A percentile compares a stretch with the other conserved stretches of the same genome.
Conservation (phyloP, 2,329 filamentous ascomycete genomes). For the Paramyrothecium sp. region DNA sequence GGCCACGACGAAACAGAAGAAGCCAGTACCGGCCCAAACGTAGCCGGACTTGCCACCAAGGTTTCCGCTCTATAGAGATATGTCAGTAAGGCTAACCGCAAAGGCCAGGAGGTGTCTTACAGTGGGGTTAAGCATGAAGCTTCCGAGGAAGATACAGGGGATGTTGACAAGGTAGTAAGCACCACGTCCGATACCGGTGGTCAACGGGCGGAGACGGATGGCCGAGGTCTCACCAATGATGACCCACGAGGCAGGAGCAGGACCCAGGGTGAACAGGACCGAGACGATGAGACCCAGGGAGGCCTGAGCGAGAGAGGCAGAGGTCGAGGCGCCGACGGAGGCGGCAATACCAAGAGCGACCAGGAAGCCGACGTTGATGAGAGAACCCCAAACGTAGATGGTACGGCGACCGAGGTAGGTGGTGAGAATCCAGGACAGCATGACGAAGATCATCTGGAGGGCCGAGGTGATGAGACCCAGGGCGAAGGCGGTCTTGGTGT, state of each 20-base stretch:
- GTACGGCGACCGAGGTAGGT: constrained; percentile 61
- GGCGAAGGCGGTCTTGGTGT: constrained; percentile 52
- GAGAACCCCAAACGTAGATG: constrained; percentile 62
- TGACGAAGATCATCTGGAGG: constrained; percentile 61
- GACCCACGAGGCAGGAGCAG: constrained; percentile 63
- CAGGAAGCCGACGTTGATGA: constrained; percentile 52
- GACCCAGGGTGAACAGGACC: constrained; percentile 61
- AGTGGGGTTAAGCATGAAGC: constrained; percentile 59
- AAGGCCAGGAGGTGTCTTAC: constrained; percentile 23
- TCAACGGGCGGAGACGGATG: constrained; percentile 63
- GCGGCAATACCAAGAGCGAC: constrained; percentile 58
- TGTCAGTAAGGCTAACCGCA: constrained; percentile 20
- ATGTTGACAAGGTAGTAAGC: constrained; percentile 65
- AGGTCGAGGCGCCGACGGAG: constrained; percentile 39
- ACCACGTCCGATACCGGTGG: constrained; percentile 62
- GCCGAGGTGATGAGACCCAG: constrained; percentile 64
- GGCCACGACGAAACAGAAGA: constrained; percentile 51
- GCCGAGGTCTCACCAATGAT: constrained; percentile 67
- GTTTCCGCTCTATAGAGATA: constrained; percentile 30
- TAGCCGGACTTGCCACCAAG: constrained; percentile 57
- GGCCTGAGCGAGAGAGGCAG: constrained; percentile 54
- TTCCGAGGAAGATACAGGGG: constrained; percentile 62
- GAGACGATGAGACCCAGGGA: constrained; percentile 64
- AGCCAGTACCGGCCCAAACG: constrained; percentile 57
- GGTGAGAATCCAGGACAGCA: constrained; percentile 67